Evolutionary conservation across 2,329 filamentous ascomycete species (phyloP), one percentile per base, ranked within the genome.

Genomic region (Aurifilum marmelostoma): DNA sequence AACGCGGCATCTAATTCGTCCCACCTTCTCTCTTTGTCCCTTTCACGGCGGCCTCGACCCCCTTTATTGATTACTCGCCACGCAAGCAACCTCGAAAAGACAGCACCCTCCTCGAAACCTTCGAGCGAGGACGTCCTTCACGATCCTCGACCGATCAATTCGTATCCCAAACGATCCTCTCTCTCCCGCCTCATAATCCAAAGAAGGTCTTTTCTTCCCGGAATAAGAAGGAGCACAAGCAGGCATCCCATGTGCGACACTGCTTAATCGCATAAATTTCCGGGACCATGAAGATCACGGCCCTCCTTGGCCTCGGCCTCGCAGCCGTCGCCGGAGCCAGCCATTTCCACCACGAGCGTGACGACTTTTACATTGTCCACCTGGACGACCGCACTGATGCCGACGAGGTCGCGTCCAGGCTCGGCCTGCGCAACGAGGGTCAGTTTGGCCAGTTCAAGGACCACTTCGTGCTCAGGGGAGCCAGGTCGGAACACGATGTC

Each of bases 311-410:
- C 70, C 74, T 91, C 69, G 82, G 85, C 78, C 81, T 88, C 63
- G 78, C 84, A 67, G 82, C 85, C 79, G 79, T 89, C 62, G 81
- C 85, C 70, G 80, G 79, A 70, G 75, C 85, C 75, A 79, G 73
- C 80, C 34, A 76, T 83, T 71, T 80, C 83, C 68, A 96, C 76
- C 92, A 97, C 83, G 87, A 91, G 63, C 85, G 87, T 52, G 89
- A 94, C 80, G 95, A 99, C 80, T 98, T 97, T 82, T 97, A 98
- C 79, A 94, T 97, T 93, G 85, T 99, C 61, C 92, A 97, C 73
- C 87, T 99, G 75, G 88, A 91, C 69, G 82, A 87, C 16, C 83
- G 86, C 50, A 84, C 87, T 8, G 84, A 88, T 18, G 93, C 94
- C 21, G 81, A 86, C 32, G 84, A 91, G 54, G 84, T 97, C 72